phyloP scores from a whole-genome alignment of 2,329 filamentous ascomycete species.

The Teratosphaeria destructans region DNA sequence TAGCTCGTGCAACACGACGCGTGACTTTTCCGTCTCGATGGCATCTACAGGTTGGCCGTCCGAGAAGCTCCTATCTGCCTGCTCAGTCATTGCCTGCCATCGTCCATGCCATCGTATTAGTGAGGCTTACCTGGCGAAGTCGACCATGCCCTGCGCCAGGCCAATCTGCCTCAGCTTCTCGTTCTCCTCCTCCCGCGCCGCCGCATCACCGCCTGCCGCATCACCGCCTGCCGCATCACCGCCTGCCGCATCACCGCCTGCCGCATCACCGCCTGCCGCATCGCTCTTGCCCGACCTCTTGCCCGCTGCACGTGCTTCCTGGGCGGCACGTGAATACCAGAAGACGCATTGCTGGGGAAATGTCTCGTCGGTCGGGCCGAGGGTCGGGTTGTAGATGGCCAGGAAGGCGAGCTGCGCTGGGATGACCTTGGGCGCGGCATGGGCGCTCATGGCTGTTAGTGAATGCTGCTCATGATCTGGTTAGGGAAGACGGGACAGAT shows the following conservation, averaged over 20 bases:
- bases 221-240: conserved; percentile 5
- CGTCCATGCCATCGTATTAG: neutral
- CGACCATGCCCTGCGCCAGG: conserved; percentile 91
- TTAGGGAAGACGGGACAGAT: neutral
- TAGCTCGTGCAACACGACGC: conserved; percentile 76
- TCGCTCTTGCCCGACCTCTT: conserved; percentile 21
- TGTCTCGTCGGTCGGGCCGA: conserved; percentile 62
- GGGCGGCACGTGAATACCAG: conserved; percentile 54
- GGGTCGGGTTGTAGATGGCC: conserved; percentile 85
- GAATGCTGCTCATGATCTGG: neutral
- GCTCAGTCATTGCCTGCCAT: conserved; percentile 15
- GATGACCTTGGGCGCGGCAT: conserved; percentile 10
- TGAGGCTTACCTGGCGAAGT: conserved; percentile 60
- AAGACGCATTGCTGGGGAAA: conserved; percentile 81
- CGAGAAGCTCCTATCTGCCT: conserved; percentile 57
- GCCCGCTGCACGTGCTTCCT: conserved; percentile 17
- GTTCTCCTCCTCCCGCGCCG: conserved; percentile 56
- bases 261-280: conserved; percentile 6
- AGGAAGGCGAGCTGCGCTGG: conserved; percentile 85
- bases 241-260: conserved; percentile 12
- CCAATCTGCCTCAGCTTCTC: conserved; percentile 87
- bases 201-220: conserved; percentile 24
- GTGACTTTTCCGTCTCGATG: conserved; percentile 82
- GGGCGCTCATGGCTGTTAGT: neutral
- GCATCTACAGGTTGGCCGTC: conserved; percentile 65